phyloP scores from a whole-genome alignment of 345 rosid species.

The Toxicodendron radicans region DNA sequence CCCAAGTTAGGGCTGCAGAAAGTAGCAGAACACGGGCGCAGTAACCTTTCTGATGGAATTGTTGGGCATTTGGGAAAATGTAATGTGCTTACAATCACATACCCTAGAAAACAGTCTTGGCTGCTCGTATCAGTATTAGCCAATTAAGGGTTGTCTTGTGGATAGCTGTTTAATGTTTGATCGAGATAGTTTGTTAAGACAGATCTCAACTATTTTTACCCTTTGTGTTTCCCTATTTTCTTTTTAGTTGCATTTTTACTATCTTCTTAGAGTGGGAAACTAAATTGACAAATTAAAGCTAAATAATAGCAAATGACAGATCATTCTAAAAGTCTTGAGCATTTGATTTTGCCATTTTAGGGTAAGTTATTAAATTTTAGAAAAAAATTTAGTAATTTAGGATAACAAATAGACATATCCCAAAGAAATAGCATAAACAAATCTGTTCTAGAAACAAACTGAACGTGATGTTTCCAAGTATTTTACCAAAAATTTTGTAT shows the following conservation, averaged over 20 bases:
- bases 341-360: too few relatives aligned
- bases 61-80: neutral
- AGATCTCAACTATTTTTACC: neutral
- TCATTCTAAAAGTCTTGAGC: too few relatives aligned
- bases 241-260: neutral
- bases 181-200: slow-evolving; percentile 6
- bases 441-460: too few relatives aligned
- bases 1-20: slow-evolving; percentile 96
- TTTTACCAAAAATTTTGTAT: too few relatives aligned
- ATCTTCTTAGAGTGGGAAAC: neutral
- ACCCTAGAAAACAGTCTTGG: neutral
- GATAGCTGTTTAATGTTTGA: slow-evolving; percentile 8
- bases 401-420: too few relatives aligned
- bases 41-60: slow-evolving; percentile 17
- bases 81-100: slow-evolving; percentile 10
- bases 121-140: neutral
- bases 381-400: too few relatives aligned
- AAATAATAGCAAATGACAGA: neutral
- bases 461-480: too few relatives aligned
- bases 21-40: slow-evolving; percentile 74
- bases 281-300: neutral
- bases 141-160: slow-evolving; percentile 20
- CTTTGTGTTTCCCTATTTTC: neutral
- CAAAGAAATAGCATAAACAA: too few relatives aligned
- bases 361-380: too few relatives aligned